phyloP scores from a whole-genome alignment of 768 basidiomycete species.

The Xerocomus spinulosus region DNA sequence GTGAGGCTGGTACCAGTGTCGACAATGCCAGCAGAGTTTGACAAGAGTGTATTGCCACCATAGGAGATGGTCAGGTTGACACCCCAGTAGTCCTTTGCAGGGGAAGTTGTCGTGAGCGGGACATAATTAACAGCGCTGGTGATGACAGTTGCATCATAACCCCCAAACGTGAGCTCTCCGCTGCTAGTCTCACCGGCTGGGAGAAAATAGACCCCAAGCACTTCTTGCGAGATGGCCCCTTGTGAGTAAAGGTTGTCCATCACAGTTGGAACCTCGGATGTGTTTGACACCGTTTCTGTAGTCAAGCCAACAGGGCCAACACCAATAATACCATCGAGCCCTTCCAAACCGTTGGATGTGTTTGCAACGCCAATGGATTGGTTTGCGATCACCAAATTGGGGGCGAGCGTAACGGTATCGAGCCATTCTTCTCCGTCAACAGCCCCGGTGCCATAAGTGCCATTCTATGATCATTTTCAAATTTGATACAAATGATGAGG shows the following conservation, averaged over 20 bases:
- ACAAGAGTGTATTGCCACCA: slow-evolving; percentile 12
- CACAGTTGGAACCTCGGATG: slow-evolving; percentile 29
- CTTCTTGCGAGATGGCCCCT: slow-evolving; percentile 20
- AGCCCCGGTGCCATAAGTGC: not conserved
- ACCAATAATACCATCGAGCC: slow-evolving; percentile 12
- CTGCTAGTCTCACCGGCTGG: slow-evolving; percentile 18
- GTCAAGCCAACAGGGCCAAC: slow-evolving; percentile 33
- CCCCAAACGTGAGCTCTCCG: slow-evolving; percentile 24
- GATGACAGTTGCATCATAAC: slow-evolving; percentile 10
- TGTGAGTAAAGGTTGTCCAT: slow-evolving; percentile 32
- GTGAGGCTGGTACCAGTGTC: slow-evolving; percentile 29
- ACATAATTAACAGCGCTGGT: slow-evolving; percentile 16
- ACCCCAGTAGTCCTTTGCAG: slow-evolving; percentile 26
- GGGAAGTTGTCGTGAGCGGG: slow-evolving; percentile 18
- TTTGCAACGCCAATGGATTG: slow-evolving; percentile 24
- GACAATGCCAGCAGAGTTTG: slow-evolving; percentile 24
- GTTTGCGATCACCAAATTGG: not conserved
- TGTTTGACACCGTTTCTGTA: slow-evolving; percentile 13
- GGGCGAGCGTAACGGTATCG: not conserved
- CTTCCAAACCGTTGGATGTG: not conserved
- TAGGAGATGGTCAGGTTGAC: slow-evolving; percentile 25
- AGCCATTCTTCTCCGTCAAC: not conserved
- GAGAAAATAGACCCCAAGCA: slow-evolving; percentile 31
- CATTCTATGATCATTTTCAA: not conserved
- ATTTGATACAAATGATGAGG: not conserved